A percentile compares a stretch with the other conserved stretches of the same genome.
Conservation (phyloP, 202 grass and related monocot genomes). For the Elaeis oleifera region DNA sequence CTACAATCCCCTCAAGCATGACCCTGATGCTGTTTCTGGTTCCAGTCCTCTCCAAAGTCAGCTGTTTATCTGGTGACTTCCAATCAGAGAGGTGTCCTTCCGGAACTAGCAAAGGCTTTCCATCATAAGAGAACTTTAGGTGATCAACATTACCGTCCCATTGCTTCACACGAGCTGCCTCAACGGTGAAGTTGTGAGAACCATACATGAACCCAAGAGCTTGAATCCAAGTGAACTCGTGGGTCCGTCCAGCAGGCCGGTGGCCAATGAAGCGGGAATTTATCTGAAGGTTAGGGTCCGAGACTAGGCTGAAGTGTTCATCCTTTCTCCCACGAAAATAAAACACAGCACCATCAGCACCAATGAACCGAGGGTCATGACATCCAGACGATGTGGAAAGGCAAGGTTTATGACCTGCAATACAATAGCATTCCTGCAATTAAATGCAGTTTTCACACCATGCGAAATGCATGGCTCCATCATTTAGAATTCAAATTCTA, state of each 20-base stretch:
- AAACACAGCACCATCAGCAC: constrained; percentile 50
- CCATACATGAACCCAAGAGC: constrained; percentile 32
- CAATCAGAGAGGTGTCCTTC: constrained; percentile 22
- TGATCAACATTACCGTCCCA: constrained; percentile 51
- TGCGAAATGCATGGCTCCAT: too few species aligned
- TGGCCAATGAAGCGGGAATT: constrained; percentile 59
- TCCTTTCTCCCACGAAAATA: constrained; percentile 53
- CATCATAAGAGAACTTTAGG: constrained; percentile 24
- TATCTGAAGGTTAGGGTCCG: constrained; percentile 35
- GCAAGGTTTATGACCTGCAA: neutral
- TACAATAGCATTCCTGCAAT: too few species aligned
- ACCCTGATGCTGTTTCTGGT: constrained; percentile 25
- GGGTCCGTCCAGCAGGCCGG: constrained; percentile 17
- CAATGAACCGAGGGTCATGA: constrained; percentile 48
- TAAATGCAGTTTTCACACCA: too few species aligned
- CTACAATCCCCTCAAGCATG: constrained; percentile 23
- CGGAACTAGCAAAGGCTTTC: constrained; percentile 25
- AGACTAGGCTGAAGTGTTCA: constrained; percentile 47
- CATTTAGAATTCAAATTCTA: too few species aligned
- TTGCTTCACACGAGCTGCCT: constrained; percentile 18
- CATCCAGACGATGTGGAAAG: constrained; percentile 27
- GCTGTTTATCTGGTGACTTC: constrained; percentile 13
- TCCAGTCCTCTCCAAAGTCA: constrained; percentile 26
- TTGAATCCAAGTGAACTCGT: constrained; percentile 59
- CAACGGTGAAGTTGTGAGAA: constrained; percentile 34